Evolutionary conservation across 140 eudicot species (phyloP), one percentile per base, ranked within the genome.

Genomic region (Senecio squalidus): DNA sequence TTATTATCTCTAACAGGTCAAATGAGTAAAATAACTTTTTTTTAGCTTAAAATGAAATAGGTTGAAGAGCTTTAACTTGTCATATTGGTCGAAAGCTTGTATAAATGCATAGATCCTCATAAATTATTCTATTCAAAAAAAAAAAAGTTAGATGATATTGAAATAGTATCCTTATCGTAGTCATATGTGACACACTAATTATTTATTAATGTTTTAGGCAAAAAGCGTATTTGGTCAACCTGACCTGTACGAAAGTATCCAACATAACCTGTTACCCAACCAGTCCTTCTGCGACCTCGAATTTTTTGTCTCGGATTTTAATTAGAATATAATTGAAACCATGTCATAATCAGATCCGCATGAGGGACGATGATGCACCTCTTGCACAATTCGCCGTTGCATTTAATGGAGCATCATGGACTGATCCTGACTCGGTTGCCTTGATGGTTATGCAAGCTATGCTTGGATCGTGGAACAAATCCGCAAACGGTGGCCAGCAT

Each of bases 301-400:
- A n/a, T n/a, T n/a, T n/a, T n/a, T n/a, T n/a, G n/a, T n/a, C n/a
- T n/a, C n/a, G n/a, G n/a, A n/a, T n/a, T n/a, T 3, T 9, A 39
- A 39, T 39, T 25, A 49, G 16, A 39, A 38, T 51, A 20, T 39
- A 28, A 30, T 23, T 16, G 14, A 43, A 57, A 40, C 10, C 4
- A 30, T 60, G 77, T 9, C 43, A 65, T 45, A 40, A 53, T 72
- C 78, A 91, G 98, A 77, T 92, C 26, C 82, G 98, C 58, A 87
- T 81, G 77, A 62, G 86, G 70, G 92, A 92, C 58, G 98, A 92
- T 68, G 98, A 92, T 47, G 51, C 67, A 56, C 94, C 92, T 15
- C 79, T 91, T 67, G 96, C 98, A 21, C 95, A 84, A 47, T 87
- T 92, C 70, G 98, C 96, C 0, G 77, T 92, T 87, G 98, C 96